phyloP scores from a whole-genome alignment of 768 basidiomycete genomes.

The Zangia roseola region DNA sequence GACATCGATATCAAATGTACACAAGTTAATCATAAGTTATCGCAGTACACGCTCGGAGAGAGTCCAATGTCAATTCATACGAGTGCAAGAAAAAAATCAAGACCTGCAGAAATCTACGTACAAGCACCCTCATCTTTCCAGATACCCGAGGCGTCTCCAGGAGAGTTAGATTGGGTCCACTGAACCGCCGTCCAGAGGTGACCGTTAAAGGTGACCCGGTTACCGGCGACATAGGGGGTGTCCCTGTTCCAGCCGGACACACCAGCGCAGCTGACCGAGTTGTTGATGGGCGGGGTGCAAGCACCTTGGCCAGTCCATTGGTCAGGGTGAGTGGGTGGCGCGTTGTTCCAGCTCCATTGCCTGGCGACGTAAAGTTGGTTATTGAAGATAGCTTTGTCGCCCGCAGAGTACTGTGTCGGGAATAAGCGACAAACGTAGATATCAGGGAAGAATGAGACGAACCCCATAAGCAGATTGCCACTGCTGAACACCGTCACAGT shows the following conservation, averaged over 20 bases:
- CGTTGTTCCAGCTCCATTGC: constrained; percentile 28
- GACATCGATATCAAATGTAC: too few relatives aligned
- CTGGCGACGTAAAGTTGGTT: constrained; percentile 21
- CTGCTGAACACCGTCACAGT: constrained; percentile 17
- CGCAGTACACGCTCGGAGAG: too few relatives aligned
- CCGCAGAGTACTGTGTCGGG: constrained; percentile 21
- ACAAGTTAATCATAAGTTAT: too few relatives aligned
- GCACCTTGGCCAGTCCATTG: constrained; percentile 13
- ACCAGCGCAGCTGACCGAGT: constrained; percentile 22
- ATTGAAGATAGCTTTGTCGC: constrained; percentile 21
- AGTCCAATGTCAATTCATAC: too few relatives aligned
- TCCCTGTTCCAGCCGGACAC: constrained; percentile 17
- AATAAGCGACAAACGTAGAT: neutral
- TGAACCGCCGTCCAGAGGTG: constrained; percentile 26
- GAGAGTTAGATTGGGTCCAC: constrained; percentile 20
- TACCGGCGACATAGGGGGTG: constrained; percentile 19
- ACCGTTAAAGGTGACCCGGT: constrained; percentile 10
- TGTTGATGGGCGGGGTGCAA: constrained; percentile 23
- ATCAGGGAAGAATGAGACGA: rapidly evolving
- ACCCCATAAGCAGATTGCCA: constrained; percentile 28
- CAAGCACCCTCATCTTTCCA: constrained; percentile 26
- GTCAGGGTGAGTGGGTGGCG: constrained; percentile 11
- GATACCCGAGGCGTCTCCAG: constrained; percentile 26
- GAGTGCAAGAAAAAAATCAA: too few relatives aligned
- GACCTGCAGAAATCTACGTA: constrained; percentile 1